A percentile compares a stretch with the other conserved stretches of the same genome.
phyloP scores from a whole-genome alignment of 2,329 filamentous ascomycete genomes.

The Colletotrichum godetiae region DNA sequence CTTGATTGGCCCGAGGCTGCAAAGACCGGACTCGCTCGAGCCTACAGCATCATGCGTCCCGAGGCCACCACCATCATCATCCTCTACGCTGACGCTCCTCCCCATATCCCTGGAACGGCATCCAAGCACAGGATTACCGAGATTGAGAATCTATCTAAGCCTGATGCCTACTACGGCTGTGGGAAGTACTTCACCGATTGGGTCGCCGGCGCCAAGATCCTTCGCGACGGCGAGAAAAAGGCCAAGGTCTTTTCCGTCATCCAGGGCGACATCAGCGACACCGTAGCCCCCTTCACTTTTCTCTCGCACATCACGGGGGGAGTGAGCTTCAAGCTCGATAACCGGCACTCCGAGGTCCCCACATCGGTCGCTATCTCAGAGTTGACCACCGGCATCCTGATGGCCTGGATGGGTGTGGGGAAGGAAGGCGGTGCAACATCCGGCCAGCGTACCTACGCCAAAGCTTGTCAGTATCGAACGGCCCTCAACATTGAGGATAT shows the following conservation, averaged over 20 bases:
- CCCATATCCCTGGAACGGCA: constrained; percentile 49
- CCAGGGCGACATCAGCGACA: constrained; percentile 35
- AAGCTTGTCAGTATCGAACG: neutral
- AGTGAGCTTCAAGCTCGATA: constrained; percentile 47
- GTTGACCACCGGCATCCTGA: constrained; percentile 53
- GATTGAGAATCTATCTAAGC: constrained; percentile 13
- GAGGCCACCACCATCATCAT: constrained; percentile 61
- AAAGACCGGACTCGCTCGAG: constrained; percentile 60
- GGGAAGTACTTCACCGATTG: constrained; percentile 56
- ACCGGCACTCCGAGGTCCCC: constrained; percentile 34
- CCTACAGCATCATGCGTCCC: constrained; percentile 58
- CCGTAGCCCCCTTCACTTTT: constrained; percentile 51
- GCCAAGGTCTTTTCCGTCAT: constrained; percentile 58
- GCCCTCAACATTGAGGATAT: neutral
- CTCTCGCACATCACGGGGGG: constrained; percentile 56
- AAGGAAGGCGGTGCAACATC: constrained; percentile 37
- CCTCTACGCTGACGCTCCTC: constrained; percentile 60
- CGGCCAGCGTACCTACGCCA: constrained; percentile 3
- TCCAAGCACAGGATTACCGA: constrained; percentile 8
- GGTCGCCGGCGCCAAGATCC: constrained; percentile 48
- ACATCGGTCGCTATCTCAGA: constrained; percentile 47
- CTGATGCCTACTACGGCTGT: constrained; percentile 42
- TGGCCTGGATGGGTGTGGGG: constrained; percentile 56
- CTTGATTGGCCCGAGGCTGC: constrained; percentile 59
- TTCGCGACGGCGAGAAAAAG: constrained; percentile 49